Base-by-base conservation (phyloP, 768 basidiomycete genomes). In the Leucogyrophana mollusca region DNA sequence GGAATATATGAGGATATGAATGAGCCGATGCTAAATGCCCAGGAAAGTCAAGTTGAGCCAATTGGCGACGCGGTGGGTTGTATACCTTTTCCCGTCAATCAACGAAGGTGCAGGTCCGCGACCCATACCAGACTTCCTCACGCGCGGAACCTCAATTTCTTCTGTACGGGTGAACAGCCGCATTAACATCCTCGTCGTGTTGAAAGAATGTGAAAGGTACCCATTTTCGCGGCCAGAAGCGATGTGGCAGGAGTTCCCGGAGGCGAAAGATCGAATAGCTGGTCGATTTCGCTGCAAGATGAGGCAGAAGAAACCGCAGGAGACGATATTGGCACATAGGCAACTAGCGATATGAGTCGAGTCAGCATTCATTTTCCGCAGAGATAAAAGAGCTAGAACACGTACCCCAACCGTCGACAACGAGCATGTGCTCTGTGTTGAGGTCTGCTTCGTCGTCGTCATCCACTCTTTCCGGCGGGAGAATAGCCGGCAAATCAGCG, bases 341-440 rank as follows among this genome's bases (percentile, higher is more conserved):
- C 55, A 10, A 47, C 66, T 66, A n/a, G n/a, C n/a, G n/a, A n/a
- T n/a, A 34, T 20, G 14, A 43, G 24, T 6, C 4, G 14, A 17
- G 38, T 71, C 66, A 0, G 72, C 70, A 33, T 71, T 72, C 74
- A 34, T 39, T 33, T 13, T 24, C 25, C 39, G 40, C 22, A 4
- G 50, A 45, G 14, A 61, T 4, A 47, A 39, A 30, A 37, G 14
- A 13, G 49, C 42, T 27, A 50, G 38, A 40, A 22, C 34, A 73
- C 77, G 35, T 56, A 87, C 87, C 60, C 83, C 84, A 84, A 22
- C 84, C 86, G 60, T 79, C 73, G 1, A 86, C 75, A 25, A 85
- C 55, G 8, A 73, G 65, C 71, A 88, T 75, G 58, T 79, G 77
- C 40, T 73, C 71, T 25, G 56, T 57, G n/a, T 72, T 64, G 5